These are phyloP conservation scores for Dipteronia sinensis DNA, from an alignment of 345 rosid genomes.

Conservation along the genomic window DNA sequence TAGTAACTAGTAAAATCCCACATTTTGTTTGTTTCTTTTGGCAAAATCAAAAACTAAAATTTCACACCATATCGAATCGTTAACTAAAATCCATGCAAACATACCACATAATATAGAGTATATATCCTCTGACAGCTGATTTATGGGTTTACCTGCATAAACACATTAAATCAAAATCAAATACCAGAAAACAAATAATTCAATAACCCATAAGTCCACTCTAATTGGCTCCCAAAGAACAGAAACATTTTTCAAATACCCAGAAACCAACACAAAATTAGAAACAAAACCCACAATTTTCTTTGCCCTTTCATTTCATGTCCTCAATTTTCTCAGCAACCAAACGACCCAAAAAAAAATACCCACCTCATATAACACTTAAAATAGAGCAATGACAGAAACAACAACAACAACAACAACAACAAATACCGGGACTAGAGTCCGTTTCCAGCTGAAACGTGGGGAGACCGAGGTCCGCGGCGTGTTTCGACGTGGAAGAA, in stretches of 20 bases:
- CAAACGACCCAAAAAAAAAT: background rate
- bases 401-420: too few species aligned
- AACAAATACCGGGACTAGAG: background rate
- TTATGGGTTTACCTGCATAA: slow-evolving; percentile 27
- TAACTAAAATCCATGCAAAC: background rate
- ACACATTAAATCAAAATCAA: slow-evolving; percentile 4
- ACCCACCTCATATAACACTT: background rate
- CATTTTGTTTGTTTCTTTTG: background rate
- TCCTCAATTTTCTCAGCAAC: background rate
- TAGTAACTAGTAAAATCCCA: background rate
- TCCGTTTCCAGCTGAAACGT: background rate
- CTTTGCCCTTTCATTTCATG: background rate
- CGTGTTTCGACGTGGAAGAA: background rate
- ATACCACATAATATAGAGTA: slow-evolving; percentile 32
- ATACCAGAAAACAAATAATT: background rate
- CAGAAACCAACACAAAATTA: background rate
- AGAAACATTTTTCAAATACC: background rate
- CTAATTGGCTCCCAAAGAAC: background rate
- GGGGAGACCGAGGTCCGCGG: background rate
- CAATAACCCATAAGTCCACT: background rate
- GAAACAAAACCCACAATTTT: slow-evolving; percentile 1
- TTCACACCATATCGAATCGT: background rate
- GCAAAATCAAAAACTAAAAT: background rate
- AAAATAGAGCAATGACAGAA: background rate
- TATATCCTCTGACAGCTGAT: slow-evolving; percentile 17